Base-by-base conservation (phyloP, 139 green algal species). In the Chlorella vulgaris region DNA sequence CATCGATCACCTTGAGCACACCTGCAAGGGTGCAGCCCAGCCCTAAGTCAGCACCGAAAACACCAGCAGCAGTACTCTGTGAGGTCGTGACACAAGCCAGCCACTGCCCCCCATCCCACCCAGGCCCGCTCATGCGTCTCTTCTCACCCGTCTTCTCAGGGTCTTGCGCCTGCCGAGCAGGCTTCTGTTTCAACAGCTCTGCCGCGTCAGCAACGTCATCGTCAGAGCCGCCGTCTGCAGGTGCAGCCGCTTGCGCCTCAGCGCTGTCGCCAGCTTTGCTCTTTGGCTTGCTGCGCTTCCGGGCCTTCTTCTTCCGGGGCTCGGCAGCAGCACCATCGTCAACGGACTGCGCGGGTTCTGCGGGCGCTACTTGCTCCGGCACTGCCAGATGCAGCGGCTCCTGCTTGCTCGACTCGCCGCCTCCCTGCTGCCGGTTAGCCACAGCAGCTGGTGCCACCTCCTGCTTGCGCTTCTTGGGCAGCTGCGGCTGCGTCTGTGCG, bases 1-100 rank as follows among this genome's bases (percentile, higher is more conserved):
- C 8, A 13, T 80, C 73, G 29, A 80, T 80, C 53, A 80, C 73
- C 36, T 80, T 80, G 36, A 80, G 36, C 53, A 80, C 53, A 53
- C 73, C 73, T 78, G 70, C 70, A 62, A 8, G 13, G 69, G 2
- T 31, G 8, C 1, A 29, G n/a, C 8, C n/a, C 4, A 15, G 15
- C 36, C 5, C 13, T 1, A 53, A 47, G 4, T 26, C 28, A 31
- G 35, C 33, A 28, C 67, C 1, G 22, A 5, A 53, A 58, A 24
- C 47, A 19, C 36, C 2, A 7, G 29, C 24, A 53, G 7, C 62
- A 69, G 42, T 42, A 19, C 21, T 40, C 31, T 19, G 7, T n/a
- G 4, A 15, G 35, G 63, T 22, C 8, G 13, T 24, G 31, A 5
- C 35, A 19, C 7, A 2, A 40, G 15, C 15, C 3, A 22, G 22